Evolutionary conservation across 1,284 basidiomycete species (phyloP).

Genomic region (Pholiota adiposa): DNA sequence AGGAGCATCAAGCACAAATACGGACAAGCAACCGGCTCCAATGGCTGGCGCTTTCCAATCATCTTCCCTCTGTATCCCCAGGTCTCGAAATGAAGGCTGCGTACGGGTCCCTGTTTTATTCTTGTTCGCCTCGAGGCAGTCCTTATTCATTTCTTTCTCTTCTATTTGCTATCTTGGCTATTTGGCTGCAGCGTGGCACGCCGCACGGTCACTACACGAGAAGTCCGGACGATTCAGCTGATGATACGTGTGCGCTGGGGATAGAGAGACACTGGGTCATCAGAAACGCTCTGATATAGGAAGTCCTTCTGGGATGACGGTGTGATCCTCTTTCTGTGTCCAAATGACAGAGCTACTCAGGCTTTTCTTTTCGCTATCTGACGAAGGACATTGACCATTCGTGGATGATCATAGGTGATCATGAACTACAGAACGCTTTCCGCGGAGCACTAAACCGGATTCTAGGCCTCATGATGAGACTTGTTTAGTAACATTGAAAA

Average conservation of each 20-base stretch:
- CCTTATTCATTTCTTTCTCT: not conserved
- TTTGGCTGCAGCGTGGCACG: not conserved
- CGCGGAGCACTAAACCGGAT: not conserved
- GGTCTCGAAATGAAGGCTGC: not conserved
- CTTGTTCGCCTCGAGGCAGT: not conserved
- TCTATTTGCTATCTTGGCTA: not conserved
- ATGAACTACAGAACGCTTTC: not conserved
- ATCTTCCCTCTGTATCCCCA: not conserved
- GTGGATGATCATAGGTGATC: not conserved
- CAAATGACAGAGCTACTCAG: not conserved
- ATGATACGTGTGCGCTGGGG: not conserved
- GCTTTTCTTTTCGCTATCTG: not conserved
- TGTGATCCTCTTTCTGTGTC: not conserved
- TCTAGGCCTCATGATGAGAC: not conserved
- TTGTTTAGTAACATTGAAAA: not conserved
- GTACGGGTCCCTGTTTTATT: not conserved
- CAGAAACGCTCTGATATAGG: not conserved
- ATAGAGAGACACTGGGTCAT: not conserved
- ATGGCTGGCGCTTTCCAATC: not conserved
- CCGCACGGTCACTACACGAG: not conserved
- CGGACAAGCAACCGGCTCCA: not conserved
- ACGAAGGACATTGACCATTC: not conserved
- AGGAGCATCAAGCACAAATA: not conserved
- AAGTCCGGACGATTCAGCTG: not conserved
- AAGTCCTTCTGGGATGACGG: not conserved